Evolutionary conservation across 768 basidiomycete species (phyloP), one percentile per base, ranked within the genome.

Genomic region (Rubroboletus satanas): DNA sequence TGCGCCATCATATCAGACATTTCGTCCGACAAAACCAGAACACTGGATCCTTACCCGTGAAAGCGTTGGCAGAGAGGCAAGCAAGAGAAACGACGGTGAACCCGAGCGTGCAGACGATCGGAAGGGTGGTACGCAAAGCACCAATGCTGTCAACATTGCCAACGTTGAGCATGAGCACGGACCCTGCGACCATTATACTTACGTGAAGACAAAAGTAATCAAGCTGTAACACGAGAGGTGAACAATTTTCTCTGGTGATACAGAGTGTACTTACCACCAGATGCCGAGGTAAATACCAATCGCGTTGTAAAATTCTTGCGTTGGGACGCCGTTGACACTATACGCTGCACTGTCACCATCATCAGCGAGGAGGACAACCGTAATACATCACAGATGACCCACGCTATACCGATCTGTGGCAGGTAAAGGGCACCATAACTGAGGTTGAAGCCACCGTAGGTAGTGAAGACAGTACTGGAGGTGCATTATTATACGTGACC

Each of bases 401-500:
- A 68, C 66, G 63, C 66, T 37, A 68, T 18, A 38, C 68, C 66
- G 17, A 70, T 58, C 35, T 53, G 29, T 35, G 66, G 66, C 49
- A 70, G 18, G 54, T 59, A 67, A 17, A 67, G 50, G 18, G 66
- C 67, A 36, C 66, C 66, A 47, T 63, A 67, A 23, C 64, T 67
- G 15, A 66, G 50, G 53, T 67, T 67, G 61, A 67, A 67, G 28
- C 66, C 66, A 21, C 68, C 66, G 18, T 68, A 70, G 23, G 66
- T 70, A 31, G 49, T 32, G 42, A 67, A 68, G 8, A 68, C 68
- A 31, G 63, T 63, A 18, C 65, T 67, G 36, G n/a, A 37, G 44
- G 9, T 43, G 15, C 32, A 29, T 26, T 11, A 11, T 42, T 10
- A 31, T n/a, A 5, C 18, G n/a, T 41, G 29, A 8, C 1, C 18